Evolutionary conservation across 371 early-diverging fungal species (phyloP).

Genomic region (Mucor sp.): DNA sequence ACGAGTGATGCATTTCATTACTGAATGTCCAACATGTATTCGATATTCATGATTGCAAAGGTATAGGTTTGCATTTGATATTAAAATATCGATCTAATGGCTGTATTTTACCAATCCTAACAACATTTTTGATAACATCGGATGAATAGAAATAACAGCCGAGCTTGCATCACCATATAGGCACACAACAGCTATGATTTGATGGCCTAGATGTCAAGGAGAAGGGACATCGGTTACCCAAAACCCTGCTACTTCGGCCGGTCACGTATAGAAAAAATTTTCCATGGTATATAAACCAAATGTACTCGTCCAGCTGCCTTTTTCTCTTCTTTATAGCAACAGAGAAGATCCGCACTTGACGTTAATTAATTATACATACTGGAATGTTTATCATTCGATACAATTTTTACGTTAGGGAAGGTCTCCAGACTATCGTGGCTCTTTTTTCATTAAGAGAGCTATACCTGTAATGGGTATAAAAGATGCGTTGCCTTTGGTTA

Average conservation of each 20-base stretch:
- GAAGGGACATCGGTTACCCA: neutral
- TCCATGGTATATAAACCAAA: neutral
- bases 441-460: constrained; percentile 7
- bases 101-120: neutral
- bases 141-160: neutral
- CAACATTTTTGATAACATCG: neutral
- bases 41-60: neutral
- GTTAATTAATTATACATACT: constrained; percentile 23
- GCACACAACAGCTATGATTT: neutral
- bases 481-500: constrained; percentile 10
- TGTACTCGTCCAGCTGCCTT: neutral
- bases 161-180: neutral
- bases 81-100: neutral
- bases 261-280: constrained; percentile 3
- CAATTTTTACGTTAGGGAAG: constrained; percentile 28
- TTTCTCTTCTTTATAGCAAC: constrained; percentile 24
- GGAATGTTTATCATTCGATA: constrained; percentile 28
- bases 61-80: neutral
- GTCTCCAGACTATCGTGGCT: constrained; percentile 27
- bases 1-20: neutral
- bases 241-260: neutral
- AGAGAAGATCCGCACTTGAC: constrained; percentile 35
- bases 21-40: neutral
- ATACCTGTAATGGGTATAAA: constrained; percentile 26
- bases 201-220: neutral